A percentile compares a stretch with the other conserved stretches of the same genome.
Evolutionary conservation across 768 basidiomycete genomes (phyloP).

Genomic region (Xanthoconium purpureum): DNA sequence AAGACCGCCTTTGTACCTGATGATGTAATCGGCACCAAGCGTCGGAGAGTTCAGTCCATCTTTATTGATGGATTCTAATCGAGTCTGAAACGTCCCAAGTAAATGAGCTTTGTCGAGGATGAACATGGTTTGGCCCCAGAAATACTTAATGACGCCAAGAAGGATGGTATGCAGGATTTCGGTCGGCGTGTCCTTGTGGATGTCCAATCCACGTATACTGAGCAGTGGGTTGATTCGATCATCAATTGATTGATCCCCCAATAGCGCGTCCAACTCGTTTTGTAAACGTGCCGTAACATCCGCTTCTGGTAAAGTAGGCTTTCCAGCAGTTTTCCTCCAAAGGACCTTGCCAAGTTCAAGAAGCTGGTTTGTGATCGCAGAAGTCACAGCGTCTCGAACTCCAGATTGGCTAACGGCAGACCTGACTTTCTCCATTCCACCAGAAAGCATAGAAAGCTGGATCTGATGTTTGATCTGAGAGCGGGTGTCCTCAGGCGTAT

Average conservation of each 20-base stretch:
- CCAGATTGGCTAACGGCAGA: slow-evolving; percentile 36
- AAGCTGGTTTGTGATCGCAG: slow-evolving; percentile 30
- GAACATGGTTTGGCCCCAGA: slow-evolving; percentile 24
- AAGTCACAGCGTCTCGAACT: slow-evolving; percentile 26
- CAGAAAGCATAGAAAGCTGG: neutral
- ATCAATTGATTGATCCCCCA: slow-evolving; percentile 6
- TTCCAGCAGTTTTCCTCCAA: neutral
- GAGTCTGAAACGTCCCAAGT: slow-evolving; percentile 19
- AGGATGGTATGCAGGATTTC: slow-evolving; percentile 29
- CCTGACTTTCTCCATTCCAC: slow-evolving; percentile 12
- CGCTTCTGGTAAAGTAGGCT: neutral
- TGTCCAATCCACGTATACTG: slow-evolving; percentile 8
- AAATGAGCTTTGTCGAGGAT: slow-evolving; percentile 23
- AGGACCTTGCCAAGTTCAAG: slow-evolving; percentile 28
- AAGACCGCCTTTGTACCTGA: slow-evolving; percentile 27
- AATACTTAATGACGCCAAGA: slow-evolving; percentile 31
- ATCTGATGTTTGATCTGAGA: slow-evolving; percentile 6
- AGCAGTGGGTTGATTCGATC: slow-evolving; percentile 15
- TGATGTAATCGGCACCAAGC: slow-evolving; percentile 32
- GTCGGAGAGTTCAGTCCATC: slow-evolving; percentile 27
- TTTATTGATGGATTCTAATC: slow-evolving; percentile 22
- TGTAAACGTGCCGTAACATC: neutral
- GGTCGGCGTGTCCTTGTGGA: slow-evolving; percentile 23
- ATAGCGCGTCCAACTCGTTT: neutral
- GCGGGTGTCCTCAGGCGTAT: slow-evolving; percentile 1